Base-by-base conservation (phyloP, 1,284 basidiomycete genomes). In the Leccinum subspadiceum region DNA sequence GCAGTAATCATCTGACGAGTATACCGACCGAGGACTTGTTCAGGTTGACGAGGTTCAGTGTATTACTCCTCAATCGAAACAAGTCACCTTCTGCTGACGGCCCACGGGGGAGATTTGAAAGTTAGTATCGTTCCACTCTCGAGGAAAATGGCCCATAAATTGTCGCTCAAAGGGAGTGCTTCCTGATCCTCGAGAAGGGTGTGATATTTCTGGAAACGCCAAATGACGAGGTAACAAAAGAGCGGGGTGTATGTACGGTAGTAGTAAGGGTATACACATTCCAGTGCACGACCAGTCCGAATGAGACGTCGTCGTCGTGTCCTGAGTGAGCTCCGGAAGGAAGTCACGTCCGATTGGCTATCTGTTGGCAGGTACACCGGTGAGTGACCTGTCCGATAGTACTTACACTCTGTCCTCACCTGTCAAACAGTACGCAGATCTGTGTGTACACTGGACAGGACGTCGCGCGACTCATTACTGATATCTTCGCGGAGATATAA, bases 61-160 rank as follows among this genome's bases (percentile, higher is more conserved):
- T 91, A 33, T 77, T 99, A 20, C 96, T 93, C 74, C 74, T 99
- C 68, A 99, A 99, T 69, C 95, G 94, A 33, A 99, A 99, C 78
- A 91, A 90, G 20, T 35, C 12, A 35, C 33, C 33, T 35, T 35
- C 12, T 35, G 33, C 31, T 35, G 33, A 29, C 29, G 29, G 29
- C 8, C 29, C 26, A 73, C 62, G 2, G 73, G 71, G 33, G 71
- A 75, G 2, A 68, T 54, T 5, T 63, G 64, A 7, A 52, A 52
- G 20, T 64, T 53, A n/a, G 24, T 24, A 26, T 26, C 24, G 24
- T 26, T 26, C 24, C 24, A 35, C 33, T 60, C 63, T 31, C 50
- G 63, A 46, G 66, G 53, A 35, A 66, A 63, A 44, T 71, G 52
- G 55, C 60, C 53, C 22, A 26, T 24, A 46, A 74, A 73, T 35